These are phyloP conservation scores for Massariosphaeria phaeospora DNA, from an alignment of 495 filamentous ascomycete genomes.

Conservation along the genomic window DNA sequence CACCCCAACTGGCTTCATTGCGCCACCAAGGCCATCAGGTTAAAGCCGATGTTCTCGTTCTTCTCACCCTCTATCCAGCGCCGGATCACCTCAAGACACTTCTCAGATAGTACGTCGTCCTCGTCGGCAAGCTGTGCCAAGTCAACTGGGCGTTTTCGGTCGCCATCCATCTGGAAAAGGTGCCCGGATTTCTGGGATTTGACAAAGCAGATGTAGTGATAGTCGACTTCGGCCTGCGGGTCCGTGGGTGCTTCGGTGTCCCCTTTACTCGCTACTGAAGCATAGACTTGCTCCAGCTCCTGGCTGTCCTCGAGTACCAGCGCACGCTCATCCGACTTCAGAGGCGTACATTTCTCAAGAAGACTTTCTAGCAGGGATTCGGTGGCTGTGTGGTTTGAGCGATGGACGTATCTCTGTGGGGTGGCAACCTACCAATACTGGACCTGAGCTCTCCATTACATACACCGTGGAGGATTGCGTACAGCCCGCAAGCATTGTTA, in stretches of 20 bases:
- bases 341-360: conserved; percentile 4
- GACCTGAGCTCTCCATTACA: conserved; percentile 31
- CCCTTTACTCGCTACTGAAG: conserved; percentile 29
- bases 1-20: no score
- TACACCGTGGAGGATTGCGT: conserved; percentile 36
- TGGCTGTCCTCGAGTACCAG: conserved; percentile 24
- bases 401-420: not conserved
- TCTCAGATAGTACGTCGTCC: conserved; percentile 31
- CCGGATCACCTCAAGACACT: conserved; percentile 18
- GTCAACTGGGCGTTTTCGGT: conserved; percentile 32
- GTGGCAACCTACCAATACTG: conserved; percentile 24
- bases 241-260: conserved; percentile 27
- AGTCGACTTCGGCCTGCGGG: conserved; percentile 34
- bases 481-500: conserved; percentile 41
- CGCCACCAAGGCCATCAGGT: conserved; percentile 34
- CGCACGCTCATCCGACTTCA: conserved; percentile 20
- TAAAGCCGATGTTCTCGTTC: conserved; percentile 28
- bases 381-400: conserved; percentile 6
- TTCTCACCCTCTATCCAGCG: conserved; percentile 17
- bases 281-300: conserved; percentile 33
- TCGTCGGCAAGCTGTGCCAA: conserved; percentile 18
- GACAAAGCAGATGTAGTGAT: conserved; percentile 35
- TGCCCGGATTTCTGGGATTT: conserved; percentile 30
- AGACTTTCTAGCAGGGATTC: conserved; percentile 12
- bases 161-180: conserved; percentile 35